Conservation (phyloP, 148 eudicot species). For the Pouteria glomerata region DNA sequence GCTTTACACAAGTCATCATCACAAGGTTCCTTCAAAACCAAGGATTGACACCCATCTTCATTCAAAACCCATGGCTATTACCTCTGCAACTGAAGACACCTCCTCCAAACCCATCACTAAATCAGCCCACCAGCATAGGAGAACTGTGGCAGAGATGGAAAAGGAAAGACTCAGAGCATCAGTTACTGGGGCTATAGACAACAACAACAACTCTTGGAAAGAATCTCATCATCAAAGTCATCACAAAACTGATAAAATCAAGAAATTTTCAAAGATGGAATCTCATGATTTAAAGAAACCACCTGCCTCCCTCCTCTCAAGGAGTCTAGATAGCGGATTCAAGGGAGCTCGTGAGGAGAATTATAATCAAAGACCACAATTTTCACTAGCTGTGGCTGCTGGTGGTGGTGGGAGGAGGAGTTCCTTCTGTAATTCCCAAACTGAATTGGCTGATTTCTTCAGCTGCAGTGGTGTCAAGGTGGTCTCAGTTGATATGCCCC, state of each 20-base stretch:
- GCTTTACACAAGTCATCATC: slow-evolving; percentile 34
- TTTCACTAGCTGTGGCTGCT: slow-evolving; percentile 16
- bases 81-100: slow-evolving; percentile 34
- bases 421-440: slow-evolving; percentile 51
- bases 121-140: slow-evolving; percentile 18
- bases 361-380: slow-evolving; percentile 17
- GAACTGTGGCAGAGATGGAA: slow-evolving; percentile 1
- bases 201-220: no score
- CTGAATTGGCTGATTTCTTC: slow-evolving; percentile 67
- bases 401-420: slow-evolving; percentile 42
- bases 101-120: slow-evolving; percentile 21
- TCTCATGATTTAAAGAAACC: slow-evolving; percentile 11
- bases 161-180: slow-evolving; percentile 14
- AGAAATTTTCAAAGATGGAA: slow-evolving; percentile 13
- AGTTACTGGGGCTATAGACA: neutral
- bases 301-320: slow-evolving; percentile 12
- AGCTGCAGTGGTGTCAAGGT: slow-evolving; percentile 67
- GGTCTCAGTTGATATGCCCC: slow-evolving; percentile 85
- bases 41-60: slow-evolving; percentile 20
- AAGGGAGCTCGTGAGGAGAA: slow-evolving; percentile 5
- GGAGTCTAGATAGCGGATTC: slow-evolving; percentile 17
- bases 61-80: slow-evolving; percentile 23
- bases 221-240: neutral
- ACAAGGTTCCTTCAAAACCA: slow-evolving; percentile 27
- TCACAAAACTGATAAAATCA: slow-evolving; percentile 15